Evolutionary conservation across 352 stramenopile species (phyloP), one percentile per base, ranked within the genome.

Genomic region (Phytophthora capsici): DNA sequence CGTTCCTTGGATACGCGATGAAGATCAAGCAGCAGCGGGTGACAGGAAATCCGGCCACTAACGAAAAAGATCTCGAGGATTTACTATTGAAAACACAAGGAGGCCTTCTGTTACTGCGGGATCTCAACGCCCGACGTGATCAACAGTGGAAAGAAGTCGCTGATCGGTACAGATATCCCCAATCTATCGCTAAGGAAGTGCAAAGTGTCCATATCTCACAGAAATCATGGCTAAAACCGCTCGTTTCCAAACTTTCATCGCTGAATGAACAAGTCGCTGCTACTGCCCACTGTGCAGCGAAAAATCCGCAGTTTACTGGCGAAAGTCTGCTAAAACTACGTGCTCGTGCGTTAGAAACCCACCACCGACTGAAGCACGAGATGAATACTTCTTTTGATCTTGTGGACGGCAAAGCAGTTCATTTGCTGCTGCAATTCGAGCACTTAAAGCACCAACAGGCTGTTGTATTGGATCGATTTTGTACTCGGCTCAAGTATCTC

Each of bases 1-100:
- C 77, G 8, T 86, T 88, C 50, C 61, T 88, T 16, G 61, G 64
- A 34, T 84, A 78, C 51, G 78, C 76, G 9, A 82, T 88, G 73
- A 63, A 78, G 43, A 64, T 75, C 57, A 86, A 84, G 50, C 57
- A 46, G 48, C 48, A 63, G 32, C 37, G 23, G 30, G 12, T 32
- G 28, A 40, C n/a, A 20, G 32, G 16, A 14, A 49, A 40, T 26
- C 32, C 55, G 44, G 17, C 19, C 14, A 48, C 48, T 20, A 45
- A 40, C 19, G 64, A 49, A 17, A 66, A 49, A 48, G 74, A 69
- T 1, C 58, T 89, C 0, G 78, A 89, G 25, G 62, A 79, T 20
- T 22, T 88, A 40, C 63, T 89, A 26, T 50, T 89, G 32, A 78
- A 80, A 51, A 80, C 78, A 0, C 80, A 88, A 57, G 76, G 63